Conservation (phyloP, 2,329 filamentous ascomycete genomes). For the Aspergillus aculeatinus region DNA sequence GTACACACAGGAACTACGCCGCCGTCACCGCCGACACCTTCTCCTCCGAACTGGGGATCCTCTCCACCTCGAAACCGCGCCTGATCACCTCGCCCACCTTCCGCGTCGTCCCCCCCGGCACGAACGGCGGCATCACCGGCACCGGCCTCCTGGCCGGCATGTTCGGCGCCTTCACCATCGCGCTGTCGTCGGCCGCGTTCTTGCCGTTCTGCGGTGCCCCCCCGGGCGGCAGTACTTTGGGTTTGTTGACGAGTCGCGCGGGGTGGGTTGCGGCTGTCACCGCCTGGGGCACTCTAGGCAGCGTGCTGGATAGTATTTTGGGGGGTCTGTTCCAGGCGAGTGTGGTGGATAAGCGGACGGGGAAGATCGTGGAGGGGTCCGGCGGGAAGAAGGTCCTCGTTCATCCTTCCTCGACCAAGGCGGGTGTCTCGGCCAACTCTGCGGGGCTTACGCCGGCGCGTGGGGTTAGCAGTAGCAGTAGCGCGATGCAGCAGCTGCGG, state of each 20-base stretch:
- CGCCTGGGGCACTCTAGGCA: constrained; percentile 73
- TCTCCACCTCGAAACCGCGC: constrained; percentile 71
- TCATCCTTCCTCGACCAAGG: constrained; percentile 33
- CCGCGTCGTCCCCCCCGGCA: constrained; percentile 80
- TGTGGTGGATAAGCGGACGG: constrained; percentile 77
- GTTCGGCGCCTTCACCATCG: constrained; percentile 68
- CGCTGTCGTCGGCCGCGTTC: constrained; percentile 66
- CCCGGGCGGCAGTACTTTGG: neutral
- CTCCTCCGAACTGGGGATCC: constrained; percentile 89
- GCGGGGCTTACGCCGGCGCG: neutral
- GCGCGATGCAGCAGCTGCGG: constrained; percentile 22
- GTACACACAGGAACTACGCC: constrained; percentile 67
- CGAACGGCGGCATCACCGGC: constrained; percentile 86
- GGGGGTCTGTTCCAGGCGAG: constrained; percentile 83
- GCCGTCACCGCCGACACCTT: constrained; percentile 92
- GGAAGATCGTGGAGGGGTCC: constrained; percentile 84
- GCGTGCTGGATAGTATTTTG: constrained; percentile 80
- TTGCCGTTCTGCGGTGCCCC: constrained; percentile 62
- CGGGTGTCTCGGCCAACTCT: constrained; percentile 18
- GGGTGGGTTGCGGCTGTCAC: constrained; percentile 58
- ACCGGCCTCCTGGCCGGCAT: constrained; percentile 72
- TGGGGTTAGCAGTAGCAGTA: constrained; percentile 22
- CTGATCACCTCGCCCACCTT: constrained; percentile 79
- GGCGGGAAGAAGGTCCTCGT: constrained; percentile 60
- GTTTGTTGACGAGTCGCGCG: constrained; percentile 49